These are phyloP conservation scores for Isoetes engelmannii DNA, from an alignment of 83 land plant species.

Conservation along the genomic window DNA sequence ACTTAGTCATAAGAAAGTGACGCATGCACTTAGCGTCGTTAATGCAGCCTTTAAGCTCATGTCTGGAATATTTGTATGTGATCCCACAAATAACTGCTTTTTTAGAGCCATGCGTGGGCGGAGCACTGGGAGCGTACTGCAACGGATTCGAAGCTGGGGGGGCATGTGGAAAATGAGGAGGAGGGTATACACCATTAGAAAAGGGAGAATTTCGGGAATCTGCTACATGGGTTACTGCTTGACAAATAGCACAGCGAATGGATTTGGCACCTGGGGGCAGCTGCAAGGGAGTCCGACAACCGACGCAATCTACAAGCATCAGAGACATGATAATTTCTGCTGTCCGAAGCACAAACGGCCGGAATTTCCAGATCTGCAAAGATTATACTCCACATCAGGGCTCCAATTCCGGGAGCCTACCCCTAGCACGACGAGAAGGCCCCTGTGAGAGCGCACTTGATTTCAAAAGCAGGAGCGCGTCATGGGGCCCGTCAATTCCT, in stretches of 20 bases:
- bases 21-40: constrained; percentile 92
- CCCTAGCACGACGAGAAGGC: too few species aligned
- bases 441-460: too few species aligned
- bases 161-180: constrained; percentile 4
- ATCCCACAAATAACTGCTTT: constrained; percentile 74
- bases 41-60: constrained; percentile 78
- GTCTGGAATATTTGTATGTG: constrained; percentile 49
- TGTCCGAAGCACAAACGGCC: too few species aligned
- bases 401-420: too few species aligned
- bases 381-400: too few species aligned
- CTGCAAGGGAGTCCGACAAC: constrained; percentile 61
- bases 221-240: constrained; percentile 46
- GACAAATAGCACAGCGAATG: constrained; percentile 69
- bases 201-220: too few species aligned
- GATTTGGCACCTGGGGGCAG: constrained; percentile 61
- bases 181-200: background rate
- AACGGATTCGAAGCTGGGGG: constrained; percentile 15
- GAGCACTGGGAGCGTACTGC: constrained; percentile 43
- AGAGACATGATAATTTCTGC: constrained; percentile 8
- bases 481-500: too few species aligned
- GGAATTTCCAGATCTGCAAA: too few species aligned
- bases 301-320: constrained; percentile 64
- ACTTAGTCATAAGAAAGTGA: constrained; percentile 50
- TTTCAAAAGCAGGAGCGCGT: too few species aligned
- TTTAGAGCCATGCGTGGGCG: constrained; percentile 54